Base-by-base conservation (phyloP, 2,329 filamentous ascomycete species). In the Dactylonectria macrodidyma region DNA sequence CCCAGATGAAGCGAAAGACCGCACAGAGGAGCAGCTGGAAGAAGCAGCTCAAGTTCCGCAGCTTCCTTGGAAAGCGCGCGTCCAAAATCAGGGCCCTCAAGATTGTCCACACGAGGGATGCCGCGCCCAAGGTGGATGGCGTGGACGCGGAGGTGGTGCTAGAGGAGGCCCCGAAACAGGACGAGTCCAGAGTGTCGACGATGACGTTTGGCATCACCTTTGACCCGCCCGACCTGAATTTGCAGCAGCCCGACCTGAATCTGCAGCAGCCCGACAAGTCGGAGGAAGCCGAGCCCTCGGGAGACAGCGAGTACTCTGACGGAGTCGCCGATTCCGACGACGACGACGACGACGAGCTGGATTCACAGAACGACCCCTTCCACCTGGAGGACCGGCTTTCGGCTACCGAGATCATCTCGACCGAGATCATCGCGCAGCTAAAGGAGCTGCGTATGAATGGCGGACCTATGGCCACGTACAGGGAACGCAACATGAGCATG, bases 41-140 rank as follows among this genome's bases (percentile, higher is more conserved):
- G 22, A 58, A 66, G 24, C 47, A 52, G 47, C 34, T 61, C 7
- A 61, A 57, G 46, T 57, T 64, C 12, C 52, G 61, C 3, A 26
- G 33, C 30, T 59, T 67, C n/a, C 58, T 51, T 38, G 60, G 65
- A 16, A 67, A 56, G 60, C 59, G 65, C 44, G 44, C 41, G 24
- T 64, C 60, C 38, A 55, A 50, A 24, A 19, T n/a, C 9, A 58
- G 36, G 47, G 54, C 34, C n/a, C 5, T 54, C 10, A 54, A 54
- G 51, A 36, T 54, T 24, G 51, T 54, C 9, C 51, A 54, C 19
- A n/a, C 22, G 46, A 26, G 16, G 10, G 46, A 64, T 6, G 12
- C 47, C 24, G 7, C 30, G 26, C 48, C 48, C 26, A 34, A 2
- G 14, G 48, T 33, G 48, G 16, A 52, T 16, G 48, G 11, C 14